Evolutionary conservation across 257 asterid species (phyloP).

Genomic region (Rhazya stricta): DNA sequence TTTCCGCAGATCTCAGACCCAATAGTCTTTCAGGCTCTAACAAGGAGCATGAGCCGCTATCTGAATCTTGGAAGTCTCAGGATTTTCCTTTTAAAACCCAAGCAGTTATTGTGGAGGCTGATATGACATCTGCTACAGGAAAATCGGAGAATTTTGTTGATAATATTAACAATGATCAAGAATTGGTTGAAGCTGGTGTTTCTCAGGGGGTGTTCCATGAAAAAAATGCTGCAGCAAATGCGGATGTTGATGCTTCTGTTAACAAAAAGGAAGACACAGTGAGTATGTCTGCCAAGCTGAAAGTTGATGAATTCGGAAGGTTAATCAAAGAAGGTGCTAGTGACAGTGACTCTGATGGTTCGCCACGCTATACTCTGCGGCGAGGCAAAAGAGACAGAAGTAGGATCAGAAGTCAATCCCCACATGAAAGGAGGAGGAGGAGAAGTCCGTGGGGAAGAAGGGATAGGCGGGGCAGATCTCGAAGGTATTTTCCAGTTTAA

Average conservation of each 20-base stretch:
- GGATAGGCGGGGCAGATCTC: slow-evolving; percentile 64
- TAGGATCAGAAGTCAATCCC: slow-evolving; percentile 78
- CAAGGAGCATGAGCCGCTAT: slow-evolving; percentile 15
- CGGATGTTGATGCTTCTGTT: slow-evolving; percentile 17
- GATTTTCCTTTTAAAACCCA: slow-evolving; percentile 27
- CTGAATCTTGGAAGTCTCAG: slow-evolving; percentile 11
- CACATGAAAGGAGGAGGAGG: slow-evolving; percentile 59
- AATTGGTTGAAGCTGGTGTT: slow-evolving; percentile 26
- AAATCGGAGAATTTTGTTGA: slow-evolving; percentile 28
- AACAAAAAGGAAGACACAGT: slow-evolving; percentile 31
- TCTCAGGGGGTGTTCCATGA: slow-evolving; percentile 13
- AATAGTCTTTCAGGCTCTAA: slow-evolving; percentile 20
- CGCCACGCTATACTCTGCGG: slow-evolving; percentile 42
- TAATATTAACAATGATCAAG: slow-evolving; percentile 24
- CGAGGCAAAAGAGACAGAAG: slow-evolving; percentile 61
- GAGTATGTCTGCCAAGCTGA: slow-evolving; percentile 31
- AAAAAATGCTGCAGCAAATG: slow-evolving; percentile 23
- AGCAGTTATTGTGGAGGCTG: slow-evolving; percentile 27
- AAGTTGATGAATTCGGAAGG: slow-evolving; percentile 89
- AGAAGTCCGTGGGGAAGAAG: slow-evolving; percentile 69
- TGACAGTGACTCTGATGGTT: slow-evolving; percentile 70
- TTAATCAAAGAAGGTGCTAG: slow-evolving; percentile 70
- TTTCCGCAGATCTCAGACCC: slow-evolving; percentile 21
- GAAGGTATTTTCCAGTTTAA: slow-evolving; percentile 44
- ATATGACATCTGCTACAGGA: slow-evolving; percentile 20